Conservation (phyloP, 106 monocot species). For the Ottelia alismoides region DNA sequence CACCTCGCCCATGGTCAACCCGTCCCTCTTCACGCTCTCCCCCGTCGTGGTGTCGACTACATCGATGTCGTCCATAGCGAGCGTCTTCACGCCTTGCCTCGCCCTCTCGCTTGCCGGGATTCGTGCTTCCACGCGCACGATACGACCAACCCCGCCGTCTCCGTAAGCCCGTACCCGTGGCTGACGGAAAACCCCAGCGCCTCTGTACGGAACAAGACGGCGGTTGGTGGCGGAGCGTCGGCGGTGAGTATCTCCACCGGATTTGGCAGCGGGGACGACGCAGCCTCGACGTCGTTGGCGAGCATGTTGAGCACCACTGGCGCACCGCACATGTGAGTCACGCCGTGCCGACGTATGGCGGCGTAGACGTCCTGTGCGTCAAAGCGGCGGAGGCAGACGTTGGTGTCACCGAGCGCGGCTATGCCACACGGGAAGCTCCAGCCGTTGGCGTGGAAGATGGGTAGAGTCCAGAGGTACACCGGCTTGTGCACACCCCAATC, state of each 20-base stretch:
- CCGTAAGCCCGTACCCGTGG: slow-evolving; percentile 52
- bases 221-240: slow-evolving; percentile 53
- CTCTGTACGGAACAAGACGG: slow-evolving; percentile 32
- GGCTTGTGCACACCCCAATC: slow-evolving; percentile 50
- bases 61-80: slow-evolving; percentile 36
- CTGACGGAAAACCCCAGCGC: slow-evolving; percentile 35
- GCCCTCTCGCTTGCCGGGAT: slow-evolving; percentile 24
- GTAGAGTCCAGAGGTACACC: slow-evolving; percentile 70
- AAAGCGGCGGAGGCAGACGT: slow-evolving; percentile 70
- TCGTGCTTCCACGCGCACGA: slow-evolving; percentile 26
- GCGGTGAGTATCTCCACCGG: slow-evolving; percentile 40
- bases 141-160: slow-evolving; percentile 15
- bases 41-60: slow-evolving; percentile 32
- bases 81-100: slow-evolving; percentile 28
- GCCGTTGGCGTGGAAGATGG: slow-evolving; percentile 90
- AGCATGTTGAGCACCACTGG: slow-evolving; percentile 86
- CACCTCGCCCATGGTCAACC: slow-evolving; percentile 40
- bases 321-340: slow-evolving; percentile 77
- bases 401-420: slow-evolving; percentile 66
- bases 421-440: slow-evolving; percentile 78
- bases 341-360: slow-evolving; percentile 29
- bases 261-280: slow-evolving; percentile 4
- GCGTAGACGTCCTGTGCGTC: slow-evolving; percentile 30
- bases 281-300: slow-evolving; percentile 21
- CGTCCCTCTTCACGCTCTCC: slow-evolving; percentile 33